phyloP scores from a whole-genome alignment of 352 stramenopile species.

The Globisporangium sylvaticum region DNA sequence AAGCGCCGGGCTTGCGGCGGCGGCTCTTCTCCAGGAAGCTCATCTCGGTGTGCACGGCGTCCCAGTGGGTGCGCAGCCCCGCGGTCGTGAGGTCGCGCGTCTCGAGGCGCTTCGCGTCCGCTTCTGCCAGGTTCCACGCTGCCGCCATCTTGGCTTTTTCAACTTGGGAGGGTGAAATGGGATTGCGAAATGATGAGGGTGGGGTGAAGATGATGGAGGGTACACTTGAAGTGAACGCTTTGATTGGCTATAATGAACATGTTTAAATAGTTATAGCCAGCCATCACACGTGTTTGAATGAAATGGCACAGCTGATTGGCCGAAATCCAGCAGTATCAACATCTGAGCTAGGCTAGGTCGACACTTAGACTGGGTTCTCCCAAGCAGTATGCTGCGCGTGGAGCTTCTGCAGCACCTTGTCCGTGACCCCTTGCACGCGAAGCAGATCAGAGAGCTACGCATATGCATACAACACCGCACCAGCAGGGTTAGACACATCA shows the following conservation, averaged over 20 bases:
- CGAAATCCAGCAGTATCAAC: background rate
- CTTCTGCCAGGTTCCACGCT: constrained; percentile 28
- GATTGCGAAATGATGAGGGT: too few relatives aligned
- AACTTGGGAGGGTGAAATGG: too few relatives aligned
- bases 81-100: constrained; percentile 17
- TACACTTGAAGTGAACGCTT: background rate
- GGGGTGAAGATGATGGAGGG: background rate
- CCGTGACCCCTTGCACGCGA: constrained; percentile 37
- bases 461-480: background rate
- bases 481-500: background rate
- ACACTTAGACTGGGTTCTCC: constrained; percentile 8
- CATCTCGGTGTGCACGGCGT: constrained; percentile 47
- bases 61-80: constrained; percentile 30
- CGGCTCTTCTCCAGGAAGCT: constrained; percentile 76
- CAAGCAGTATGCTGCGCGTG: constrained; percentile 31
- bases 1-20: constrained; percentile 62
- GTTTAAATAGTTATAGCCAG: background rate
- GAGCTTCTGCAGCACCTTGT: constrained; percentile 42
- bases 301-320: background rate
- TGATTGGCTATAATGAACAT: background rate
- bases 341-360: background rate
- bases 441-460: constrained; percentile 38
- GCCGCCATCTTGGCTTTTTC: background rate
- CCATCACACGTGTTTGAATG: background rate
- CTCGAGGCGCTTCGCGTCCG: constrained; percentile 24